Conservation (phyloP, 306 rosid species). For the Cucumis cinereus region DNA sequence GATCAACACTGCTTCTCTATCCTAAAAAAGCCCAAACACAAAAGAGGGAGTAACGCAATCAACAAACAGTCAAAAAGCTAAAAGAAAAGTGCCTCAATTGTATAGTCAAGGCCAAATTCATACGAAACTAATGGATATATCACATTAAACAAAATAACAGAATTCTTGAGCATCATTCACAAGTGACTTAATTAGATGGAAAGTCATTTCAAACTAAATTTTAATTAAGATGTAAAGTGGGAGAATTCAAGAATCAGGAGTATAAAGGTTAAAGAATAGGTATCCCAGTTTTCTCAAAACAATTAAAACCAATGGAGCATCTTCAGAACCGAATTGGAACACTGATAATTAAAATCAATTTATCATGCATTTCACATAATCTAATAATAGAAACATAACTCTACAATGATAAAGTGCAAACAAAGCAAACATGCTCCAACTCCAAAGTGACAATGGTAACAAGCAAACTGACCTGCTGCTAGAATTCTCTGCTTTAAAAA, state of each 20-base stretch:
- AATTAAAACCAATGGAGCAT: not conserved
- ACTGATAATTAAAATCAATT: not conserved
- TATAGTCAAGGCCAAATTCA: not conserved
- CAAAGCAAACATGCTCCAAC: not conserved
- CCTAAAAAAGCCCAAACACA: not conserved
- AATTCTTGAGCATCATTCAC: not conserved
- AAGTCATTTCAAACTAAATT: not conserved
- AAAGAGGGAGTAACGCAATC: not conserved
- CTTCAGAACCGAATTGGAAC: not conserved
- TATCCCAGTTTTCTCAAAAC: not conserved
- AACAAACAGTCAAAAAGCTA: not conserved
- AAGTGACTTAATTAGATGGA: not conserved
- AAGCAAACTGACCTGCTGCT: constrained; percentile 49
- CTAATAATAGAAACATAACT: not conserved
- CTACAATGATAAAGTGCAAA: not conserved
- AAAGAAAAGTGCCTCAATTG: not conserved
- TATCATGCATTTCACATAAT: not conserved
- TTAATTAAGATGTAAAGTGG: not conserved
- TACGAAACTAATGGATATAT: not conserved
- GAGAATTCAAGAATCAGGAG: not conserved
- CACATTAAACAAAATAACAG: not conserved
- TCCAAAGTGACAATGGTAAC: not conserved
- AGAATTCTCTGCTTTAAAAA: constrained; percentile 28
- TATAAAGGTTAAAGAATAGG: not conserved
- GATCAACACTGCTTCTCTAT: not conserved